Conservation (phyloP, 139 green algal species). For the Chlamydomonas sp. region DNA sequence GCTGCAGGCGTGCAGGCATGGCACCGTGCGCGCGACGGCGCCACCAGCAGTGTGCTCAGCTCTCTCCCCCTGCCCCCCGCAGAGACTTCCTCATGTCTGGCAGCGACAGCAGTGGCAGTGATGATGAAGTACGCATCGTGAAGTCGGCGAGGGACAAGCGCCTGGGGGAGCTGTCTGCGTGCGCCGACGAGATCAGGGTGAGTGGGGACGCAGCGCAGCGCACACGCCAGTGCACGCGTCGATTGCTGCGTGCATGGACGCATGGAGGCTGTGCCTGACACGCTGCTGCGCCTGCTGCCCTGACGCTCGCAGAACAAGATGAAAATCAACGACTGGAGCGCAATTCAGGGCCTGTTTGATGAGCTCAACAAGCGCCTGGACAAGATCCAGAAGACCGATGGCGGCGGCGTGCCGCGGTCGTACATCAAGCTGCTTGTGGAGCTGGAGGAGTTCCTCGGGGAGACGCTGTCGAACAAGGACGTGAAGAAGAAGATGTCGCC, state of each 20-base stretch:
- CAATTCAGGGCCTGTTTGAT: conserved; percentile 89
- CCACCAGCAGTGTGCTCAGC: too few relatives aligned
- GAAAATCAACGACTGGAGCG: conserved; percentile 96
- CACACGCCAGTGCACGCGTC: neutral
- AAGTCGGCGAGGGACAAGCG: conserved; percentile 79
- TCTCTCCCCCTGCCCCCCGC: neutral
- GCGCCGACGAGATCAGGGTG: conserved; percentile 83
- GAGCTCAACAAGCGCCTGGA: conserved; percentile 98
- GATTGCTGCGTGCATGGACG: neutral
- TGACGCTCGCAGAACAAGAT: conserved; percentile 82
- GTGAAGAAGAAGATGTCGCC: conserved; percentile 90
- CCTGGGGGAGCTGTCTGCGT: conserved; percentile 69
- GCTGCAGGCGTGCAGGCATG: too few relatives aligned
- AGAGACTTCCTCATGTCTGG: conserved; percentile 10
- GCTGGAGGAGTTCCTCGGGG: conserved; percentile 86
- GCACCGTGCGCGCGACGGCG: too few relatives aligned
- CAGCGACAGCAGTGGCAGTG: conserved; percentile 69
- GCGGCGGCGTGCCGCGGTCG: conserved; percentile 41
- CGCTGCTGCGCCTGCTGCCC: neutral
- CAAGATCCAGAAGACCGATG: conserved; percentile 55
- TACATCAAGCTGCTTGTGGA: conserved; percentile 86
- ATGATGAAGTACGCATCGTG: conserved; percentile 72
- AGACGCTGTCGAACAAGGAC: conserved; percentile 76
- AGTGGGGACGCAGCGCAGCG: neutral
- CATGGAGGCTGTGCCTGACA: neutral